A percentile compares a stretch with the other conserved stretches of the same genome.
phyloP scores from a whole-genome alignment of 192 early-diverging fungal species.

The Rhizoclosmatium globosum region DNA sequence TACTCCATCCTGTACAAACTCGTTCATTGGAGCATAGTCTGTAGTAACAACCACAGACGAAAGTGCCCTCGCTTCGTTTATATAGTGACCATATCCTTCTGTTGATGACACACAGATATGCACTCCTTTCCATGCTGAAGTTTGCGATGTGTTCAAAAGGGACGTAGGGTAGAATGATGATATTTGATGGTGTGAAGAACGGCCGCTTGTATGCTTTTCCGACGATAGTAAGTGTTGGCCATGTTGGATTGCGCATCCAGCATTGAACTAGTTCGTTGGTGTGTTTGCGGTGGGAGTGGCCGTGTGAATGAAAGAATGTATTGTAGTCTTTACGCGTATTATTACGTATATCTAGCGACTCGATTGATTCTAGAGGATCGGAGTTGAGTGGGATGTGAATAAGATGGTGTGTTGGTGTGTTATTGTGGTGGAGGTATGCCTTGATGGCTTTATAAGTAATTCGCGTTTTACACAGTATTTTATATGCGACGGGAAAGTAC shows the following conservation, averaged over 20 bases:
- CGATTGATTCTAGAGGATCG: not conserved
- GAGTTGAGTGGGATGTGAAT: conserved; percentile 30
- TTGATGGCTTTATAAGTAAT: conserved; percentile 15
- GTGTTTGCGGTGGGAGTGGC: conserved; percentile 1
- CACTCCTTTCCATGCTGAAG: conserved; percentile 6
- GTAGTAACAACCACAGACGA: not conserved
- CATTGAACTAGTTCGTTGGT: conserved; percentile 16
- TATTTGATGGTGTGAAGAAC: conserved; percentile 8
- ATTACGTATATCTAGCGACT: not conserved
- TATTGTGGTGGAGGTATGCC: not conserved
- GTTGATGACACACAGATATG: not conserved
- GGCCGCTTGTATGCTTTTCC: not conserved
- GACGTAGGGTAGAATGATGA: not conserved
- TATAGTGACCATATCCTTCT: conserved; percentile 34
- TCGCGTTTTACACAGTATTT: conserved; percentile 9
- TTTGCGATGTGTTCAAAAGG: not conserved
- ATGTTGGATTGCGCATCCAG: conserved; percentile 27
- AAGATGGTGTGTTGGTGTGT: not conserved
- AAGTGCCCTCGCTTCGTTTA: conserved; percentile 5
- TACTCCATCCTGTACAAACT: conserved; percentile 10
- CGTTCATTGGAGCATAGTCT: conserved; percentile 7
- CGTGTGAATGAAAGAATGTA: conserved; percentile 22
- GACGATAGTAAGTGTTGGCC: conserved; percentile 28
- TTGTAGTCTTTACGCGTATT: not conserved
- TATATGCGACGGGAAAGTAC: not conserved